phyloP scores from a whole-genome alignment of 805 yeast species.

The Metschnikowia lunata region DNA sequence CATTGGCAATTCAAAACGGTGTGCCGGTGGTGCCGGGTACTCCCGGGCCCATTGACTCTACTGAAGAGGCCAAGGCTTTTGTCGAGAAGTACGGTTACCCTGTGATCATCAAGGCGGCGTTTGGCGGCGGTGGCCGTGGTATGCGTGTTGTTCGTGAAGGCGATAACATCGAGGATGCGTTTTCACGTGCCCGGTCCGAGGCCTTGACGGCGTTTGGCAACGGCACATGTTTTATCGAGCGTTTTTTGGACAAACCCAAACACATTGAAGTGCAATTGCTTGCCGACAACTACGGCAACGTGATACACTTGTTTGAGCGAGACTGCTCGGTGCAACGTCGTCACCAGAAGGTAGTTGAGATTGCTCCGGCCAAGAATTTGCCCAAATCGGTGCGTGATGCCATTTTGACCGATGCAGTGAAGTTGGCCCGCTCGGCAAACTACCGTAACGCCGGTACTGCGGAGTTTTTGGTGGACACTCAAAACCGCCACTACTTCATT shows the following conservation, averaged over 20 bases:
- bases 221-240: constrained; percentile 96
- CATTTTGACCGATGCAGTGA: constrained; percentile 91
- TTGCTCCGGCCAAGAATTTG: constrained; percentile 93
- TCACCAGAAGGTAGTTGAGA: constrained; percentile 97
- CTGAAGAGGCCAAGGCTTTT: constrained; percentile 73
- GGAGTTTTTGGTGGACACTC: constrained; percentile 88
- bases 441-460: constrained; percentile 98
- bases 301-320: constrained; percentile 92
- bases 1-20: constrained; percentile 69
- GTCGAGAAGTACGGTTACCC: constrained; percentile 88
- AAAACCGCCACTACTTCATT: constrained; percentile 94
- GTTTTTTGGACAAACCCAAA: constrained; percentile 92
- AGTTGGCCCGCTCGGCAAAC: constrained; percentile 79
- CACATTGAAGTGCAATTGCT: constrained; percentile 96
- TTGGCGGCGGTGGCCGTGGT: constrained; percentile 99
- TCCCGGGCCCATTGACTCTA: constrained; percentile 87
- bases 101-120: constrained; percentile 96
- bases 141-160: constrained; percentile 99
- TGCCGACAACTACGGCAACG: constrained; percentile 93
- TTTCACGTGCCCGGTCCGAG: constrained; percentile 88
- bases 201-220: constrained; percentile 96
- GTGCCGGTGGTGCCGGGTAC: constrained; percentile 98
- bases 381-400: constrained; percentile 84
- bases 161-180: constrained; percentile 87
- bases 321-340: constrained; percentile 99